Percentiles rank a stretch among this genome's conserved stretches.
Conservation (phyloP, 495 filamentous ascomycete genomes). For the Talaromyces trachyspermus region DNA sequence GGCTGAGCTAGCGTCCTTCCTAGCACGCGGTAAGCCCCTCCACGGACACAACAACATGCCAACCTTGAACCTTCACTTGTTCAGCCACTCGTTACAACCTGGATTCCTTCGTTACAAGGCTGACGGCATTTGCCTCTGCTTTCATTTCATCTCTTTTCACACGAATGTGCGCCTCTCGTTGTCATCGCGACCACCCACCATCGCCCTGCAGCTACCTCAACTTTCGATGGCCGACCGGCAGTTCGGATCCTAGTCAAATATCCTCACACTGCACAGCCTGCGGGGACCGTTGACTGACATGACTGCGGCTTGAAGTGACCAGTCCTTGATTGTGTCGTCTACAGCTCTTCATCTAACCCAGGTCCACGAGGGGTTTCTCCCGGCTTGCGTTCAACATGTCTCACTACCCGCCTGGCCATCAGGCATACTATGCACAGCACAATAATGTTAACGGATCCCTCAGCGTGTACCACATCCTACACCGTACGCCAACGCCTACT, state of each 20-base stretch:
- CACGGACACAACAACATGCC: background rate
- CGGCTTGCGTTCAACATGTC: slow-evolving; percentile 26
- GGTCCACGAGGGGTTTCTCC: no score
- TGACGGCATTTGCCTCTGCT: background rate
- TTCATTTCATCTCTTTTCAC: background rate
- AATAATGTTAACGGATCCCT: slow-evolving; percentile 10
- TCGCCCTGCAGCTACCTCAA: no score
- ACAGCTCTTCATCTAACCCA: no score
- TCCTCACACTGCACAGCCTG: no score
- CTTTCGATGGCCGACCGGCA: background rate
- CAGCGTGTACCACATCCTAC: background rate
- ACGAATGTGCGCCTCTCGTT: background rate
- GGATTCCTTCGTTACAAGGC: background rate
- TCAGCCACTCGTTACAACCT: background rate
- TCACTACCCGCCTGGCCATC: slow-evolving; percentile 44
- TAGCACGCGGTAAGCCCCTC: no score
- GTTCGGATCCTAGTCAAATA: no score
- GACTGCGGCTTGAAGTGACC: no score
- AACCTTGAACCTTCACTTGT: background rate
- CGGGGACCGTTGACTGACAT: no score
- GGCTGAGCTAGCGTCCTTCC: no score
- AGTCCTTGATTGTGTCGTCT: no score
- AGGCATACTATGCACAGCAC: slow-evolving; percentile 29
- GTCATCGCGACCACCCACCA: background rate
- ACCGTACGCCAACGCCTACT: slow-evolving; percentile 8